Conservation (phyloP, 1,284 basidiomycete genomes). For the Gomphus bonarii region DNA sequence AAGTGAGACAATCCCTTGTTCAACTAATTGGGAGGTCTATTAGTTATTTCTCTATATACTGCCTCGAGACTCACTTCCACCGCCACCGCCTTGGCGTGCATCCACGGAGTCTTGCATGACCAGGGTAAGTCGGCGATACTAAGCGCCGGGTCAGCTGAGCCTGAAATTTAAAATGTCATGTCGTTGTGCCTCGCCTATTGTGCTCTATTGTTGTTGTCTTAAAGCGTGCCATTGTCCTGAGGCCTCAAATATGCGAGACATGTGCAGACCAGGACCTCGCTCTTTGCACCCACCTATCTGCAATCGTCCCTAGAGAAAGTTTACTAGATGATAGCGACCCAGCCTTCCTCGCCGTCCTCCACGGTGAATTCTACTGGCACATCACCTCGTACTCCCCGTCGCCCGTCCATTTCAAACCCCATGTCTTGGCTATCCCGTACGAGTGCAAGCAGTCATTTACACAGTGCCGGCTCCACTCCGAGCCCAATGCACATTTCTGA, state of each 20-base stretch:
- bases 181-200: slow-evolving; percentile 1
- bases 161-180: background rate
- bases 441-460: slow-evolving; percentile 7
- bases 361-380: slow-evolving; percentile 7
- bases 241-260: background rate
- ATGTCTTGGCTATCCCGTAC: slow-evolving; percentile 23
- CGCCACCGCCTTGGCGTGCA: background rate
- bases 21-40: too few species aligned
- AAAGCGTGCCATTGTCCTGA: background rate
- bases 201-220: background rate
- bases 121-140: background rate
- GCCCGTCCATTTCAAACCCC: slow-evolving; percentile 26
- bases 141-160: background rate
- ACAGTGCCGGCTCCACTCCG: slow-evolving; percentile 16
- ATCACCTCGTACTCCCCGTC: slow-evolving; percentile 14
- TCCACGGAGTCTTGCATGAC: background rate
- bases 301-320: background rate
- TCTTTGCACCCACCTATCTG: background rate
- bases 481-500: slow-evolving; percentile 46
- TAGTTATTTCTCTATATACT: too few species aligned
- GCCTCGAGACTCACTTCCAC: too few species aligned
- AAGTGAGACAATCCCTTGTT: too few species aligned
- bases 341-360: background rate
- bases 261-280: background rate
- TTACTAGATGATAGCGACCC: background rate